Conservation (phyloP, 257 asterid species). For the Scutellaria barbata region DNA sequence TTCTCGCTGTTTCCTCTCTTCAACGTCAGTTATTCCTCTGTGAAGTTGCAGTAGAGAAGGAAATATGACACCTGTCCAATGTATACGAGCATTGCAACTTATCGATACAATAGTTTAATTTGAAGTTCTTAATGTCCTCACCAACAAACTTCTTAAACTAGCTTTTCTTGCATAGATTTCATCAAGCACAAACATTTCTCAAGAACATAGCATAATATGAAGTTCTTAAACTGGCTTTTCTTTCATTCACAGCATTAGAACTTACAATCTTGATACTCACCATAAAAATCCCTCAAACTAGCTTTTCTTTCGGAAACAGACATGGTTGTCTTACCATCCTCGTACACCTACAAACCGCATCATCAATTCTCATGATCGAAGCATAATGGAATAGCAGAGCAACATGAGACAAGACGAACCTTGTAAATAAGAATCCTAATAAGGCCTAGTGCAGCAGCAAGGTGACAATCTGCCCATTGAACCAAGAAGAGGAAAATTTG, state of each 20-base stretch:
- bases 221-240: not conserved
- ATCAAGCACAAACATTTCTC: too few relatives aligned
- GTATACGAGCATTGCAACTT: not conserved
- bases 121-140: slow-evolving; percentile 10
- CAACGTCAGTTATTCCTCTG: slow-evolving; percentile 74
- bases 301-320: slow-evolving; percentile 76
- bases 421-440: slow-evolving; percentile 79
- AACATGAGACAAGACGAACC: slow-evolving; percentile 41
- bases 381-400: not conserved
- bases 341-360: slow-evolving; percentile 62
- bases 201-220: not conserved
- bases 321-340: slow-evolving; percentile 82
- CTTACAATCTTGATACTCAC: slow-evolving; percentile 58
- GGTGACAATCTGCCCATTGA: slow-evolving; percentile 87
- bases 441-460: slow-evolving; percentile 82
- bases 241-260: not conserved
- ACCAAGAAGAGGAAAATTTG: slow-evolving; percentile 72
- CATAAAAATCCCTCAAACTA: slow-evolving; percentile 75
- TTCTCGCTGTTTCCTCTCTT: slow-evolving; percentile 82
- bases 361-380: slow-evolving; percentile 26
- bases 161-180: not conserved
- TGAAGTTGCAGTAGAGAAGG: slow-evolving; percentile 86
- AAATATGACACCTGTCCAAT: slow-evolving; percentile 70
- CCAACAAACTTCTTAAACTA: not conserved
- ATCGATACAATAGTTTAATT: not conserved